A percentile compares a stretch with the other conserved stretches of the same genome.
phyloP scores from a whole-genome alignment of 345 rosid genomes.

The Salix caprea region DNA sequence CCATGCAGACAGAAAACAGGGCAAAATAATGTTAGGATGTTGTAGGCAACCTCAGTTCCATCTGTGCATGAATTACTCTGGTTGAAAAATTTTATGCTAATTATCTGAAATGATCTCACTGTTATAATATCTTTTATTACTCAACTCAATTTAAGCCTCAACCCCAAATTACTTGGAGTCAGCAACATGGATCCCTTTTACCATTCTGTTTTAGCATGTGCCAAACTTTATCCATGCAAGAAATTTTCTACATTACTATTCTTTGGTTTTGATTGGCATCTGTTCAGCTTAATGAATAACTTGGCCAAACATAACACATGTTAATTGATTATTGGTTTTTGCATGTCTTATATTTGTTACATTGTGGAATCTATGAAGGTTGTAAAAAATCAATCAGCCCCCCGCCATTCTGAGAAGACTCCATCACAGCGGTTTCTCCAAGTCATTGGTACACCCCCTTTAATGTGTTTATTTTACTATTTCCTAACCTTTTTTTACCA shows the following conservation, averaged over 20 bases:
- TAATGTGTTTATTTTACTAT: not conserved
- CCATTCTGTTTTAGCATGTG: not conserved
- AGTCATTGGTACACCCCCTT: conserved; percentile 65
- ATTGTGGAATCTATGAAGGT: conserved; percentile 39
- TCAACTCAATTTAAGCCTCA: not conserved
- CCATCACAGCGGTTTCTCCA: conserved; percentile 73
- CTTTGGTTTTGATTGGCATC: not conserved
- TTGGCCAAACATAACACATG: not conserved
- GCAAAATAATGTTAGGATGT: not conserved
- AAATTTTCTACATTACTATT: not conserved
- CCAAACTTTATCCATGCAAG: not conserved
- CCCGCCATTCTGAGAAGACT: conserved; percentile 54
- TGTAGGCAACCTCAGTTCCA: not conserved
- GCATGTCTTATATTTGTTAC: conserved; percentile 8
- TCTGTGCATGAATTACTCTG: not conserved
- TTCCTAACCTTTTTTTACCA: not conserved
- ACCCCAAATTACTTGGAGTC: not conserved
- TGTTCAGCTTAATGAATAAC: not conserved
- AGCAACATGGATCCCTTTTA: not conserved
- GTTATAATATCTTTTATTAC: not conserved
- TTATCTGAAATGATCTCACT: not conserved
- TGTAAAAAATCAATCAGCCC: conserved; percentile 53
- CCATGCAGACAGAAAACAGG: not conserved
- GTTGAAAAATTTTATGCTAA: not conserved
- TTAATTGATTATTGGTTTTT: not conserved